These are phyloP conservation scores for Talaromyces thailandensis DNA, from an alignment of 495 filamentous ascomycete genomes.

Conservation along the genomic window DNA sequence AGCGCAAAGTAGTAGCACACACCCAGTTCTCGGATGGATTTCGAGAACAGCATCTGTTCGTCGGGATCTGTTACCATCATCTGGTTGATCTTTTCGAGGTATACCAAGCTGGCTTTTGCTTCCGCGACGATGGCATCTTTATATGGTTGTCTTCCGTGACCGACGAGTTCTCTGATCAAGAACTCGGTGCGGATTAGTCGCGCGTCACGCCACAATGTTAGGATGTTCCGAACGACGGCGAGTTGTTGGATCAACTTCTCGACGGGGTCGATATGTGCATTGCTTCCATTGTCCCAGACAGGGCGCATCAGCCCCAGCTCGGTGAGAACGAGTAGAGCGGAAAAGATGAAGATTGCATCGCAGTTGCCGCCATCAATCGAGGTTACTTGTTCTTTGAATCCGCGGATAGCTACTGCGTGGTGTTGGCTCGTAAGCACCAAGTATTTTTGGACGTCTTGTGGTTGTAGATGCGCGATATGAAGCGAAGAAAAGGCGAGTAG, in stretches of 20 bases:
- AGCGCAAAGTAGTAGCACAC: constrained; percentile 2
- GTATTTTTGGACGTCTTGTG: neutral
- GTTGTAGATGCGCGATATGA: constrained; percentile 4
- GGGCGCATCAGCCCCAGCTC: constrained; percentile 1
- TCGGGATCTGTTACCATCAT: neutral
- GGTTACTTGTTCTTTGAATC: neutral
- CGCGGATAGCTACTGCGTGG: neutral
- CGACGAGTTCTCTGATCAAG: constrained; percentile 2
- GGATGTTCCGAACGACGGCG: neutral
- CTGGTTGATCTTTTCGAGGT: neutral
- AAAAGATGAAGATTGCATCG: constrained; percentile 3
- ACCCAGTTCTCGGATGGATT: neutral
- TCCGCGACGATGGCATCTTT: neutral
- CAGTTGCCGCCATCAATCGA: neutral
- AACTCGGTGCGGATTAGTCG: neutral
- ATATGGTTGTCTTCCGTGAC: neutral
- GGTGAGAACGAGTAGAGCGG: neutral
- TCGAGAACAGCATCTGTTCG: neutral
- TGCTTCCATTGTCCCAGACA: neutral
- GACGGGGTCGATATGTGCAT: neutral
- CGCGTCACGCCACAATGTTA: neutral
- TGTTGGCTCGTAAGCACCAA: constrained; percentile 1
- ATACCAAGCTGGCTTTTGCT: neutral
- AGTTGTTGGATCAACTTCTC: constrained; percentile 1
- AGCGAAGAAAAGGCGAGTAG: constrained; percentile 4